Evolutionary conservation across 345 rosid species (phyloP).

Genomic region (Eucalyptus curtisii): DNA sequence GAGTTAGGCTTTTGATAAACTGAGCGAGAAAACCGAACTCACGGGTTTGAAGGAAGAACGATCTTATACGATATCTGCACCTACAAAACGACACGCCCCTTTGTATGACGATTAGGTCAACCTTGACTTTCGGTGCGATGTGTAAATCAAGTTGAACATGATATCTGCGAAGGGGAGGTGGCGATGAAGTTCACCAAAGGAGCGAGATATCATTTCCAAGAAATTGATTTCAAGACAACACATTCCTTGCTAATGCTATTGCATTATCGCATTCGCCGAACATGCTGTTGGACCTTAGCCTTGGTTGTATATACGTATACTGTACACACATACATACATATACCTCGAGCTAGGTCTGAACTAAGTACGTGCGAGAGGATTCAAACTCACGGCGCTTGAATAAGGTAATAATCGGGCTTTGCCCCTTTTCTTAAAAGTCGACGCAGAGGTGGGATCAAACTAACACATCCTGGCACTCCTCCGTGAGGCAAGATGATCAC

Average conservation of each 20-base stretch:
- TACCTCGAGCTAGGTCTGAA: not conserved
- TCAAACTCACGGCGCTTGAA: rapidly evolving
- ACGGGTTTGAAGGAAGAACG: not conserved
- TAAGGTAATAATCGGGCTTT: not conserved
- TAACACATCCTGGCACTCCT: not conserved
- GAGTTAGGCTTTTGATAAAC: not conserved
- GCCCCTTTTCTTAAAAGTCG: not conserved
- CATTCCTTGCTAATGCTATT: not conserved
- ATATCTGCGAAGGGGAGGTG: not conserved
- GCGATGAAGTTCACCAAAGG: not conserved
- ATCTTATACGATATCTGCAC: not conserved
- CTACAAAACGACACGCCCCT: not conserved
- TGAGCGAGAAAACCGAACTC: not conserved
- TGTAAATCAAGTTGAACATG: not conserved
- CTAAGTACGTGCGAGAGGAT: not conserved
- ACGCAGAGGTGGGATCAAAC: not conserved
- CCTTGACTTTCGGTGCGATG: not conserved
- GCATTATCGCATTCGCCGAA: not conserved
- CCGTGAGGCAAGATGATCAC: not conserved
- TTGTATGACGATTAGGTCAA: not conserved
- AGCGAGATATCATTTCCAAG: not conserved
- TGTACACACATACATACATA: too few relatives aligned
- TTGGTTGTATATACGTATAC: not conserved
- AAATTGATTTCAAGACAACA: not conserved
- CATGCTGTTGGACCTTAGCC: not conserved